These are phyloP conservation scores for Penicillium samsonianum DNA, from an alignment of 495 filamentous ascomycete genomes.

Conservation along the genomic window DNA sequence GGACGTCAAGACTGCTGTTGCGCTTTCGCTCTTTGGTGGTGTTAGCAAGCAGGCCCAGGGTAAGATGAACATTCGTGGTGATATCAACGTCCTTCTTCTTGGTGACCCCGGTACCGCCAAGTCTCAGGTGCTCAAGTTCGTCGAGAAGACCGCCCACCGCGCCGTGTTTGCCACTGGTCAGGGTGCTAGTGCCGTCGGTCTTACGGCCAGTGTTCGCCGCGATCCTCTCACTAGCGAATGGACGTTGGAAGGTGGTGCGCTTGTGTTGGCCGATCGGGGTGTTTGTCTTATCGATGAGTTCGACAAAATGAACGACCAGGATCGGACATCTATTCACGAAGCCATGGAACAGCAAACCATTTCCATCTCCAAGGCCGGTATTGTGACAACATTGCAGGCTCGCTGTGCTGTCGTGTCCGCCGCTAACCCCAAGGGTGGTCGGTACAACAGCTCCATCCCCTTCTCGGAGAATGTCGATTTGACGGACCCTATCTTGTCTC, in stretches of 20 bases:
- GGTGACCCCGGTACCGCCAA: conserved; percentile 99
- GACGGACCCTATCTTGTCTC: conserved; percentile 95
- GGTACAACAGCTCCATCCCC: conserved; percentile 95
- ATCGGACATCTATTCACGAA: conserved; percentile 97
- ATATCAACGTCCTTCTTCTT: conserved; percentile 97
- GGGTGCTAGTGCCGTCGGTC: conserved; percentile 95
- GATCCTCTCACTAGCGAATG: conserved; percentile 96
- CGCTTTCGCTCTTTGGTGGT: conserved; percentile 92
- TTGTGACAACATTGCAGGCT: conserved; percentile 97
- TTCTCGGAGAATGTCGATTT: conserved; percentile 96
- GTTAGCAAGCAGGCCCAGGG: conserved; percentile 89
- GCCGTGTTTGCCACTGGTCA: conserved; percentile 99
- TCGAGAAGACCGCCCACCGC: conserved; percentile 95
- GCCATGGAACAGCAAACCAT: conserved; percentile 99
- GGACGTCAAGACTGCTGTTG: conserved; percentile 97
- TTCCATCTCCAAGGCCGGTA: conserved; percentile 98
- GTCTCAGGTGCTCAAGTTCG: conserved; percentile 96
- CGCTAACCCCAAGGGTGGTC: conserved; percentile 93
- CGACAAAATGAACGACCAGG: conserved; percentile 99
- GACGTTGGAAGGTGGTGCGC: conserved; percentile 95
- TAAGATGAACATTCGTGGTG: conserved; percentile 87
- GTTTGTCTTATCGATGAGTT: conserved; percentile 99
- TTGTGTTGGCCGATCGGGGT: conserved; percentile 93
- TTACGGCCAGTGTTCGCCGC: conserved; percentile 93
- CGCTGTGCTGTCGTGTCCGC: conserved; percentile 96